Percentiles rank a stretch among this genome's conserved stretches.
These are phyloP conservation scores for Rhodotorula paludigena DNA, from an alignment of 768 basidiomycete genomes.

Conservation along the genomic window DNA sequence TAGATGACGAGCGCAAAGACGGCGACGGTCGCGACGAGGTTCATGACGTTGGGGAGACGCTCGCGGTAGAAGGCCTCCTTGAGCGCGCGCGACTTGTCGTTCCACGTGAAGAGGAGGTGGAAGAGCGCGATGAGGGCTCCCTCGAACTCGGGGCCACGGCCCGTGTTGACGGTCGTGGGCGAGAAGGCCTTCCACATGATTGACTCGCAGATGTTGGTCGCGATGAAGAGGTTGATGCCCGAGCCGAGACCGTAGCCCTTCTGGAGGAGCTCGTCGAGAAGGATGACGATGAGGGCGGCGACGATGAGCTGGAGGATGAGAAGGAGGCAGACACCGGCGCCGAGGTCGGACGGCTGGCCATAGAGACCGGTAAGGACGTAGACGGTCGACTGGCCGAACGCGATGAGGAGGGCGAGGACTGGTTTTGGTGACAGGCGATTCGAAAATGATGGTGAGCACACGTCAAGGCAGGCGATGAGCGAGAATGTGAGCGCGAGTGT, in stretches of 20 bases:
- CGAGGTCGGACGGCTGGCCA: slow-evolving; percentile 84
- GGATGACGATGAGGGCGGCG: slow-evolving; percentile 91
- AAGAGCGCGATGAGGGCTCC: slow-evolving; percentile 93
- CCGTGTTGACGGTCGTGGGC: slow-evolving; percentile 95
- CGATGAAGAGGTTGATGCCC: slow-evolving; percentile 97
- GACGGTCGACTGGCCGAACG: slow-evolving; percentile 92
- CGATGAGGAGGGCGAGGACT: slow-evolving; percentile 96
- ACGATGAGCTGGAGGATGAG: slow-evolving; percentile 93
- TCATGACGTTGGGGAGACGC: slow-evolving; percentile 95
- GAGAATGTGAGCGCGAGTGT: neutral
- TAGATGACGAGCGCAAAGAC: slow-evolving; percentile 96
- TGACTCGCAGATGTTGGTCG: slow-evolving; percentile 98
- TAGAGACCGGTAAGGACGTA: slow-evolving; percentile 96
- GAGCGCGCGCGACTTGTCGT: slow-evolving; percentile 93
- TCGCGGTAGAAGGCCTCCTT: slow-evolving; percentile 98
- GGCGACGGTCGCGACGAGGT: slow-evolving; percentile 81
- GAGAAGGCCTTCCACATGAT: slow-evolving; percentile 99
- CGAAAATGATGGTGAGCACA: neutral
- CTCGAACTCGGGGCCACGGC: slow-evolving; percentile 95
- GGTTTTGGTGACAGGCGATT: neutral
- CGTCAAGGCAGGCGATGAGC: neutral
- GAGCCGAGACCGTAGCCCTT: slow-evolving; percentile 98
- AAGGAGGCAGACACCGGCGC: slow-evolving; percentile 92
- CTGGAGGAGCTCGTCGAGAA: slow-evolving; percentile 96
- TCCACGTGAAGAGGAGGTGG: slow-evolving; percentile 97